Conservation (phyloP, 495 filamentous ascomycete species). For the Apodospora peruviana region DNA sequence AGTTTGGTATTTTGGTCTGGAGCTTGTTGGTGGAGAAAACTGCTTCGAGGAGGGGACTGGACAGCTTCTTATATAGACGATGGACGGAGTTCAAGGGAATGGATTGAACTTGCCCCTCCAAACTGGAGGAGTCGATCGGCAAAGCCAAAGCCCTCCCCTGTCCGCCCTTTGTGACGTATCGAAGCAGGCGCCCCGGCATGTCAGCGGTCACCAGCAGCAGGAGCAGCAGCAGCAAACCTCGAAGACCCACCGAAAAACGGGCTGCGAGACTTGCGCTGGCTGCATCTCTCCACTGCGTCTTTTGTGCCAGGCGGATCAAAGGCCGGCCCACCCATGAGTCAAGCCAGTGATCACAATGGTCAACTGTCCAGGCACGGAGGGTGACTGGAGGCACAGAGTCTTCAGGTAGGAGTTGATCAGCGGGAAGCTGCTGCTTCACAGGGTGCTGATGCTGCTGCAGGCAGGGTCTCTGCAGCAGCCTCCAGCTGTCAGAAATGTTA, state of each 20-base stretch:
- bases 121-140: too few species aligned
- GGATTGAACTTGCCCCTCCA: background rate
- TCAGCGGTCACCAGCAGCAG: background rate
- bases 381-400: too few species aligned
- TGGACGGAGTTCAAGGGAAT: background rate
- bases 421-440: too few species aligned
- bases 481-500: too few species aligned
- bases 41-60: background rate
- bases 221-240: background rate
- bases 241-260: background rate
- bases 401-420: too few species aligned
- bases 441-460: too few species aligned
- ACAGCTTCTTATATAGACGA: background rate
- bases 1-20: slow-evolving; percentile 1
- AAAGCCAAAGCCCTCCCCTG: too few species aligned
- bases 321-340: background rate
- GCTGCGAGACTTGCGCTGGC: slow-evolving; percentile 31
- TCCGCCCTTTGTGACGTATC: background rate
- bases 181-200: background rate
- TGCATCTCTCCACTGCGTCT: slow-evolving; percentile 10
- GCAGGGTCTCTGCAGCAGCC: too few species aligned
- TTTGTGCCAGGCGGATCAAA: slow-evolving; percentile 13
- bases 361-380: too few species aligned
- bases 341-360: too few species aligned
- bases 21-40: slow-evolving; percentile 1